Evolutionary conservation across 768 basidiomycete genomes (phyloP).

Genomic region (Tulasnella calospora): DNA sequence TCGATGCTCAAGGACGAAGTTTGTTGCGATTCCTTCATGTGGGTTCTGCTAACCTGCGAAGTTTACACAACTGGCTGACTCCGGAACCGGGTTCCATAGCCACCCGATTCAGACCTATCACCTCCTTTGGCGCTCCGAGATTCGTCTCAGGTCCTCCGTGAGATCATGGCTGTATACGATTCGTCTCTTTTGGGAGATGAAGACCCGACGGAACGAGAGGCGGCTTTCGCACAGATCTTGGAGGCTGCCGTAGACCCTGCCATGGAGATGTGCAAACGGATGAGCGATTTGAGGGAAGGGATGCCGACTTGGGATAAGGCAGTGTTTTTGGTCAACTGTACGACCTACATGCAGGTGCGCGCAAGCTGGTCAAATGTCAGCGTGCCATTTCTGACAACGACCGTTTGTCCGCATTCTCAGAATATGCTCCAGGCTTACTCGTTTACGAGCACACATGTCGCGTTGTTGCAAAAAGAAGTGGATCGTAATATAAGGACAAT

Average conservation of each 20-base stretch:
- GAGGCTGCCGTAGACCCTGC: constrained; percentile 83
- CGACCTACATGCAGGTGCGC: constrained; percentile 73
- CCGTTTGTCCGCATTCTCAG: constrained; percentile 38
- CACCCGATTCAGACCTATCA: constrained; percentile 55
- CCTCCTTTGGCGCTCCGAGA: constrained; percentile 79
- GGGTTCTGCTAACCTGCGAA: constrained; percentile 26
- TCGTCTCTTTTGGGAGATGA: constrained; percentile 74
- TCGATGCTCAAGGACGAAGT: constrained; percentile 74
- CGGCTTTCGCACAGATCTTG: constrained; percentile 65
- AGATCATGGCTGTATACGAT: constrained; percentile 84
- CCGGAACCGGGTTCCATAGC: constrained; percentile 29
- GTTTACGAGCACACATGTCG: constrained; percentile 61
- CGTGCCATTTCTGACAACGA: background rate
- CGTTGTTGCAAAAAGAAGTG: constrained; percentile 54
- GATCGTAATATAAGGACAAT: constrained; percentile 58
- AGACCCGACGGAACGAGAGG: constrained; percentile 32
- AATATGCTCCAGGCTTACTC: constrained; percentile 59
- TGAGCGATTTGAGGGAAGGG: constrained; percentile 51
- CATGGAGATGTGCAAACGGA: constrained; percentile 63
- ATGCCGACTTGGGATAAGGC: constrained; percentile 75
- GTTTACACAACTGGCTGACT: background rate
- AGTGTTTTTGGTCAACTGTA: constrained; percentile 81
- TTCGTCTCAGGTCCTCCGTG: constrained; percentile 74
- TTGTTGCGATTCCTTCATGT: constrained; percentile 47
- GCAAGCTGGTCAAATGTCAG: background rate